Evolutionary conservation across 1,284 basidiomycete genomes (phyloP).

Genomic region (Amylostereum chailletii): DNA sequence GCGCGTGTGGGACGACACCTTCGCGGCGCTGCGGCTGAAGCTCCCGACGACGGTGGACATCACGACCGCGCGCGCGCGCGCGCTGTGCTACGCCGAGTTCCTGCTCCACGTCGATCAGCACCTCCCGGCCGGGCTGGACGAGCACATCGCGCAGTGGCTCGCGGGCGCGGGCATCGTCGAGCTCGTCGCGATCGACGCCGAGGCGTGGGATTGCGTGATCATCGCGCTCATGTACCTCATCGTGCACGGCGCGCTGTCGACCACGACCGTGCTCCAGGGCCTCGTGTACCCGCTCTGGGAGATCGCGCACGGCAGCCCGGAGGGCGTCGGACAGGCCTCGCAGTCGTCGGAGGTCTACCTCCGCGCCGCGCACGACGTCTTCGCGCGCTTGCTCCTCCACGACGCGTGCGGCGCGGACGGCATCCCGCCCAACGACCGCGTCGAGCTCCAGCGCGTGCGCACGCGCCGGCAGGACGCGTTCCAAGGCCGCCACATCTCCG

Average conservation of each 20-base stretch:
- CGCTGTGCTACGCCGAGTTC: constrained; percentile 58
- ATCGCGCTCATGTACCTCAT: constrained; percentile 55
- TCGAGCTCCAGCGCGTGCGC: constrained; percentile 57
- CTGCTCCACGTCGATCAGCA: constrained; percentile 67
- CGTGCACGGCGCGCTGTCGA: constrained; percentile 58
- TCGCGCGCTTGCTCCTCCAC: constrained; percentile 46
- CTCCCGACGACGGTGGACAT: constrained; percentile 43
- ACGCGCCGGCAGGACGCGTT: constrained; percentile 62
- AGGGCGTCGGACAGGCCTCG: constrained; percentile 20
- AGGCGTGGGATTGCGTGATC: constrained; percentile 58
- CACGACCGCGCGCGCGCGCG: constrained; percentile 36
- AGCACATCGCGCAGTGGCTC: constrained; percentile 62
- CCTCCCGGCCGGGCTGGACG: constrained; percentile 59
- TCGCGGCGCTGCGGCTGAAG: constrained; percentile 61
- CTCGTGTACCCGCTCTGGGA: constrained; percentile 71
- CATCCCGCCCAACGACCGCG: constrained; percentile 40
- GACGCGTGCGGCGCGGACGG: constrained; percentile 36
- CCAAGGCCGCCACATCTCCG: constrained; percentile 50
- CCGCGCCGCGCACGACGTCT: constrained; percentile 52
- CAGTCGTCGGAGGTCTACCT: constrained; percentile 41
- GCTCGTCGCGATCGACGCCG: constrained; percentile 43
- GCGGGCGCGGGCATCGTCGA: constrained; percentile 53
- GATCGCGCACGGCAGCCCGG: constrained; percentile 32
- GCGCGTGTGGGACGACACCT: constrained; percentile 73
- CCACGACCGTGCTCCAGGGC: constrained; percentile 62